These are phyloP conservation scores for Phytopythium boreale DNA, from an alignment of 352 stramenopile species.

Conservation along the genomic window DNA sequence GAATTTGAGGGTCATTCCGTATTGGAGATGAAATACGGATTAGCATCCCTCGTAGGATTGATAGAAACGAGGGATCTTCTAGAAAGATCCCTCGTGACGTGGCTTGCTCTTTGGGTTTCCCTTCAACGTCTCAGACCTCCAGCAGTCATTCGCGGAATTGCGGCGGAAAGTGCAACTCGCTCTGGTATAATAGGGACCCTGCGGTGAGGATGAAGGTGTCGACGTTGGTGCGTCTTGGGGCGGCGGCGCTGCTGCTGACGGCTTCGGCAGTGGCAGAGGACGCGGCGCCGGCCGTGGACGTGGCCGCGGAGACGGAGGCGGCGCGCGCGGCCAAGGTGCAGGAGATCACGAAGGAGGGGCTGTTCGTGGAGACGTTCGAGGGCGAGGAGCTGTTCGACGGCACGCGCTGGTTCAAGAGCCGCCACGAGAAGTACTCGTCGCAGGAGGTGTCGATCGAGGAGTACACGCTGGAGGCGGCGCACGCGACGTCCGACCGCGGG, in stretches of 20 bases:
- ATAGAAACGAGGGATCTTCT: constrained; percentile 6
- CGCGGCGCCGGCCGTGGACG: not conserved
- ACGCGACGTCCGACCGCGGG: constrained; percentile 57
- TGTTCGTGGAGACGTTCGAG: constrained; percentile 85
- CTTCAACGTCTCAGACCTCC: constrained; percentile 4
- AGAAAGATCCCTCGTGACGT: constrained; percentile 9
- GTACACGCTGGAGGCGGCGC: constrained; percentile 52
- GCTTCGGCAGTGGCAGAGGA: constrained; percentile 20
- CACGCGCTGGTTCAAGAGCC: constrained; percentile 81
- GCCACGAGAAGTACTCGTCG: constrained; percentile 73
- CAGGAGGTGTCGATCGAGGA: constrained; percentile 69
- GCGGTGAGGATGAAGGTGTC: constrained; percentile 49
- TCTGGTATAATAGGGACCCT: no score
- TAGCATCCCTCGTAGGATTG: not conserved
- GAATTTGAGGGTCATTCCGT: not conserved
- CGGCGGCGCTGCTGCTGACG: constrained; percentile 32
- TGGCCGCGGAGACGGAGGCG: constrained; percentile 5
- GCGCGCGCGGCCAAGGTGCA: constrained; percentile 42
- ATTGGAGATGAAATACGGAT: not conserved
- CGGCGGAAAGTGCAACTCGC: not conserved
- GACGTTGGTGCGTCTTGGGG: constrained; percentile 34
- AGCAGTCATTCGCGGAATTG: not conserved
- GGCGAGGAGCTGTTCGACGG: constrained; percentile 50
- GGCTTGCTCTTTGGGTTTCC: not conserved
- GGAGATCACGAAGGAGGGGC: constrained; percentile 45